These are phyloP conservation scores for Citrus sinensis DNA, from an alignment of 345 rosid genomes.

Conservation along the genomic window DNA sequence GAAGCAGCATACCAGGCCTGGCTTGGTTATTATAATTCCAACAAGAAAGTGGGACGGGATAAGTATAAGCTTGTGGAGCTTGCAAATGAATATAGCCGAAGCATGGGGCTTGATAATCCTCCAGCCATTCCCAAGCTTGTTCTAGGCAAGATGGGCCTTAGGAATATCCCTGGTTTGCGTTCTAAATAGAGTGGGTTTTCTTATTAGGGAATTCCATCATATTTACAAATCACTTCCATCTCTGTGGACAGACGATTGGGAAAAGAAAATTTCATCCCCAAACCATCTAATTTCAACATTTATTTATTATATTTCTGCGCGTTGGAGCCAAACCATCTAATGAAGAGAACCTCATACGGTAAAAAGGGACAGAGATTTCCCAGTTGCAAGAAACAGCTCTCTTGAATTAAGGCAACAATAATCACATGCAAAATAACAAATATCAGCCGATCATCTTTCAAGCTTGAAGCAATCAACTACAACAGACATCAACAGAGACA, in stretches of 20 bases:
- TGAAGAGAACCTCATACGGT: no score
- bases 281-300: not conserved
- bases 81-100: constrained; percentile 85
- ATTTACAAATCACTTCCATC: not conserved
- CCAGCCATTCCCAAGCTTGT: constrained; percentile 72
- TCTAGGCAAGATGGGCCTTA: constrained; percentile 85
- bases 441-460: not conserved
- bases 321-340: no score
- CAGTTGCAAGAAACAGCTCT: not conserved
- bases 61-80: constrained; percentile 77
- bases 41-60: constrained; percentile 64
- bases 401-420: not conserved
- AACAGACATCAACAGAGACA: not conserved
- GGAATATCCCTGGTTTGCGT: constrained; percentile 83
- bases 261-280: not conserved
- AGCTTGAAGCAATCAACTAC: not conserved
- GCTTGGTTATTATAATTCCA: constrained; percentile 93
- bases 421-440: not conserved
- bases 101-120: constrained; percentile 85
- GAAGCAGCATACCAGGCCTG: constrained; percentile 95
- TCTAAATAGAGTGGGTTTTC: constrained; percentile 42
- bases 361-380: no score
- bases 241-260: not conserved
- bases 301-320: no score
- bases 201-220: not conserved